Percentiles rank a stretch among this genome's conserved stretches.
These are phyloP conservation scores for Suillus cothurnatus DNA, from an alignment of 768 basidiomycete genomes.

Conservation along the genomic window DNA sequence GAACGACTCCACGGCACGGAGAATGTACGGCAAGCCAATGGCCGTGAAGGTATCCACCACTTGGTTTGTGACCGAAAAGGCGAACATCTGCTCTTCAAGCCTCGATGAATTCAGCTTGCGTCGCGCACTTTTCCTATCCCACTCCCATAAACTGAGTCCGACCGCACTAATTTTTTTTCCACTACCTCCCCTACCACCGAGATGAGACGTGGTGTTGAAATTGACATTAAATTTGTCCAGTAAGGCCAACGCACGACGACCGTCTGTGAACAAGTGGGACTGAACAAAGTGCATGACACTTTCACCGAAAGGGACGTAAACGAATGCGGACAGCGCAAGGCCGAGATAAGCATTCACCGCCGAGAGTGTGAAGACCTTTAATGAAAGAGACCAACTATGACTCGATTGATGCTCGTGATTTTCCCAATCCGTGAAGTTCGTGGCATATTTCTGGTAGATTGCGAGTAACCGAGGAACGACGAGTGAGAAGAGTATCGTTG, in stretches of 20 bases:
- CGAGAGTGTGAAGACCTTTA: constrained; percentile 89
- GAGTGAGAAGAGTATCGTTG: constrained; percentile 80
- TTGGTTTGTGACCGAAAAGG: constrained; percentile 89
- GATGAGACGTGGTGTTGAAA: constrained; percentile 30
- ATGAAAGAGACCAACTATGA: constrained; percentile 77
- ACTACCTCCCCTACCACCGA: constrained; percentile 27
- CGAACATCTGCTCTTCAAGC: constrained; percentile 90
- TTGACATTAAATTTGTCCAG: constrained; percentile 27
- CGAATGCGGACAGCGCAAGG: constrained; percentile 90
- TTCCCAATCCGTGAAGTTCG: constrained; percentile 82
- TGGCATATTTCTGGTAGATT: constrained; percentile 70
- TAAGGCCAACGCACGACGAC: constrained; percentile 16
- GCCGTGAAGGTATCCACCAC: constrained; percentile 76
- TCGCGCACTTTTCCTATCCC: constrained; percentile 49
- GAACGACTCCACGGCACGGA: constrained; percentile 58
- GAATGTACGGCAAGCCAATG: constrained; percentile 77
- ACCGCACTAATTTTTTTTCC: constrained; percentile 17
- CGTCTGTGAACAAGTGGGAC: constrained; percentile 28
- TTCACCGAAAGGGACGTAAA: constrained; percentile 94
- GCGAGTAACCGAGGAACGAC: constrained; percentile 81
- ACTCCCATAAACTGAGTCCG: constrained; percentile 47
- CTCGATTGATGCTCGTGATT: constrained; percentile 84
- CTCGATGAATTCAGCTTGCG: constrained; percentile 67
- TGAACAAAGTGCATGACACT: constrained; percentile 68
- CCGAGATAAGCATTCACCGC: constrained; percentile 91